A percentile compares a stretch with the other conserved stretches of the same genome.
These are phyloP conservation scores for Ganoderma multipileum DNA, from an alignment of 1,284 basidiomycete genomes.

Conservation along the genomic window DNA sequence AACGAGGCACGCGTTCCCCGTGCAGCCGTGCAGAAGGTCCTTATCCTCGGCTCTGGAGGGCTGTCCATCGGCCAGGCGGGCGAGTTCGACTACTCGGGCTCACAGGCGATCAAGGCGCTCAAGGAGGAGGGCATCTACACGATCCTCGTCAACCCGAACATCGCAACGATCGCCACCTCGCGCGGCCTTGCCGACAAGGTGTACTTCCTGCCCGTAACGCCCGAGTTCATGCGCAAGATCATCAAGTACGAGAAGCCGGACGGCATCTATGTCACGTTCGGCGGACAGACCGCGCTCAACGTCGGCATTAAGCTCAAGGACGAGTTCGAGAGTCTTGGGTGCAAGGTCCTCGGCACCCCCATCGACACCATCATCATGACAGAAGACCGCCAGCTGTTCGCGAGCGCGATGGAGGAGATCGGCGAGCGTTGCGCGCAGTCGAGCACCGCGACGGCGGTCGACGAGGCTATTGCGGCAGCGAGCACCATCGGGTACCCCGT, in stretches of 20 bases:
- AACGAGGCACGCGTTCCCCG: constrained; percentile 83
- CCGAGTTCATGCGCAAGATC: constrained; percentile 97
- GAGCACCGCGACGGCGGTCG: constrained; percentile 81
- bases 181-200: constrained; percentile 99
- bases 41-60: constrained; percentile 98
- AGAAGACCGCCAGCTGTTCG: constrained; percentile 96
- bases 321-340: constrained; percentile 89
- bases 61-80: constrained; percentile 98
- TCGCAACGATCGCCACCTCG: constrained; percentile 99
- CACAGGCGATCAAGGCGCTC: constrained; percentile 98
- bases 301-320: constrained; percentile 98
- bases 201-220: constrained; percentile 98
- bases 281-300: constrained; percentile 96
- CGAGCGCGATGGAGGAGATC: constrained; percentile 94
- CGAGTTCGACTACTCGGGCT: constrained; percentile 99
- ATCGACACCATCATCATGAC: constrained; percentile 98
- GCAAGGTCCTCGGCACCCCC: constrained; percentile 94
- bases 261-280: constrained; percentile 98
- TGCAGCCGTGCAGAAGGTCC: constrained; percentile 88
- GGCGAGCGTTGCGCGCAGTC: constrained; percentile 95
- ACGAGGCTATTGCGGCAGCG: constrained; percentile 90
- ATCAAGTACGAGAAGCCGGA: constrained; percentile 99
- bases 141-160: constrained; percentile 98
- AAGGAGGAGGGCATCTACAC: constrained; percentile 99
- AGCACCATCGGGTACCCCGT: constrained; percentile 93